Conservation (phyloP, 768 basidiomycete species). For the Pulveroboletus frians region DNA sequence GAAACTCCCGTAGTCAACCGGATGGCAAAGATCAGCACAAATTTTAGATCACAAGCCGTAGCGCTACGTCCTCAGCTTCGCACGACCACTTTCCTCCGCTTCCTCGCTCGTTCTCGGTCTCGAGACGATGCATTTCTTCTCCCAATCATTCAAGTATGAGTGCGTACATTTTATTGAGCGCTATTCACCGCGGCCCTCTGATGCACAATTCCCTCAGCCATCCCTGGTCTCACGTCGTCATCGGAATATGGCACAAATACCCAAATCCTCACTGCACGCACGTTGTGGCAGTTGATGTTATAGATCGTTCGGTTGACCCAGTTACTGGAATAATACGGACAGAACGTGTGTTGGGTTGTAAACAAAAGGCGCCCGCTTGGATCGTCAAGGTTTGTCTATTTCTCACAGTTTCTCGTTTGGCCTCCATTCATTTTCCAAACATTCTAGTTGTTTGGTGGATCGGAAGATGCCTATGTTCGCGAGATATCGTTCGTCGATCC, state of each 20-base stretch:
- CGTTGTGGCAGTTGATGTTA: constrained; percentile 80
- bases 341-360: constrained; percentile 84
- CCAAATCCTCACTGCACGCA: constrained; percentile 90
- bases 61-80: constrained; percentile 5
- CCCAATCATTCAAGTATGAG: constrained; percentile 81
- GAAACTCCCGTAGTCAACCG: constrained; percentile 25
- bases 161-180: constrained; percentile 36
- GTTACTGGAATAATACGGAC: constrained; percentile 85
- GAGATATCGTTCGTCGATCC: constrained; percentile 95
- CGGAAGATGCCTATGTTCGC: constrained; percentile 90
- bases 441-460: constrained; percentile 78
- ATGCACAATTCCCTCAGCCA: constrained; percentile 46
- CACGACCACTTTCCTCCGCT: constrained; percentile 20
- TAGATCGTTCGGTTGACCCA: constrained; percentile 81
- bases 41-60: constrained; percentile 12
- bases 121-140: constrained; percentile 75
- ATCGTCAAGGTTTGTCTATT: constrained; percentile 75
- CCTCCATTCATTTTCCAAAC: background rate
- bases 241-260: constrained; percentile 95
- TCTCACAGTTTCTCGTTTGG: constrained; percentile 8
- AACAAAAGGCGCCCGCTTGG: constrained; percentile 89
- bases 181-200: constrained; percentile 1
- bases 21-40: constrained; percentile 10
- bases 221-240: constrained; percentile 86
- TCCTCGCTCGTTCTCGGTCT: constrained; percentile 21